phyloP scores from a whole-genome alignment of 208 protist genomes.

The Herpetomonas muscarum region DNA sequence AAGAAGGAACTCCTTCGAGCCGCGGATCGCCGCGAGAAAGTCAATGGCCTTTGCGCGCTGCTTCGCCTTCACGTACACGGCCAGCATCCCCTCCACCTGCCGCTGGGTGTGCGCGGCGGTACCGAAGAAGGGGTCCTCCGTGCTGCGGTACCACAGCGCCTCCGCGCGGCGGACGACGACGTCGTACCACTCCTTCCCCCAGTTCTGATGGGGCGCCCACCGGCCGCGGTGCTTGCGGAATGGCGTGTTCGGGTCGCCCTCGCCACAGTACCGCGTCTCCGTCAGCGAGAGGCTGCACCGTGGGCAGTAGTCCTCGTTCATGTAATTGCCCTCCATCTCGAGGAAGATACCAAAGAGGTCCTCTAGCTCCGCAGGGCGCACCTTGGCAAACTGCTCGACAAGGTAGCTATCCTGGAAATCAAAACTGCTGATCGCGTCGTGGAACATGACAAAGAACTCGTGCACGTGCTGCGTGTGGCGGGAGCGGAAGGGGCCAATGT shows the following conservation, averaged over 20 bases:
- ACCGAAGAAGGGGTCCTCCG: constrained; percentile 86
- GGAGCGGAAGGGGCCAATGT: constrained; percentile 73
- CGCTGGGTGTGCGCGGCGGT: constrained; percentile 70
- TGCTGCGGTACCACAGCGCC: constrained; percentile 83
- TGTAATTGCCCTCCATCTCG: constrained; percentile 91
- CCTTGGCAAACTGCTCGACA: constrained; percentile 50
- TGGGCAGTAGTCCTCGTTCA: constrained; percentile 77
- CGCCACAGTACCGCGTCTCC: constrained; percentile 81
- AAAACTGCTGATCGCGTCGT: constrained; percentile 81
- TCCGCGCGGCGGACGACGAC: constrained; percentile 86
- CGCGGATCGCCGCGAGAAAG: constrained; percentile 70
- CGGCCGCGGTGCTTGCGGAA: constrained; percentile 82
- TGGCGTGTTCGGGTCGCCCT: constrained; percentile 75
- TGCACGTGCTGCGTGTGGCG: constrained; percentile 85
- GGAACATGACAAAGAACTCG: constrained; percentile 85
- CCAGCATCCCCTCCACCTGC: constrained; percentile 71
- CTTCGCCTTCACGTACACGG: constrained; percentile 72
- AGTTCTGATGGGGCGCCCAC: constrained; percentile 82
- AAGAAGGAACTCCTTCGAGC: constrained; percentile 71
- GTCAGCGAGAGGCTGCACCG: constrained; percentile 81
- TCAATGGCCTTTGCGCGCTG: constrained; percentile 80
- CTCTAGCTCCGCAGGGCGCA: constrained; percentile 49
- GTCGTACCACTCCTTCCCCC: constrained; percentile 82
- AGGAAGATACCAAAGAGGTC: constrained; percentile 87
- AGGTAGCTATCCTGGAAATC: constrained; percentile 84